These are phyloP conservation scores for Acer negundo DNA, from an alignment of 345 rosid species.

Conservation along the genomic window DNA sequence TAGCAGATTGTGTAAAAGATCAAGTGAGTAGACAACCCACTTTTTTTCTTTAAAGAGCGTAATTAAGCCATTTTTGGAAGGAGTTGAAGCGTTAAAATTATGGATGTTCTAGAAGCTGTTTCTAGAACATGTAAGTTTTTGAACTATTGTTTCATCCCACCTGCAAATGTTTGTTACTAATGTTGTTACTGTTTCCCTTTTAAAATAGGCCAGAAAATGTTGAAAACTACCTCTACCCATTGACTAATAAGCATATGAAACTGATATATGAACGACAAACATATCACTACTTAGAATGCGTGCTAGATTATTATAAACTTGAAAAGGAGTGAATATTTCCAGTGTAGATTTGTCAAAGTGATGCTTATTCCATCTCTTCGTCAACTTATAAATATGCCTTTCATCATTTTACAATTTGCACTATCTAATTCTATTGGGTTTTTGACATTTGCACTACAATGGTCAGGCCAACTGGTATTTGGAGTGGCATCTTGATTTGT, in stretches of 20 bases:
- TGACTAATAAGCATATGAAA: background rate
- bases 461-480: constrained; percentile 68
- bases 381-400: background rate
- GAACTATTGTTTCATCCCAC: too few species aligned
- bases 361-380: constrained; percentile 1
- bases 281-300: background rate
- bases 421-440: constrained; percentile 6
- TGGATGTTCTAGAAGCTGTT: background rate
- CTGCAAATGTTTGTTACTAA: too few species aligned
- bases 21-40: constrained; percentile 41
- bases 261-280: background rate
- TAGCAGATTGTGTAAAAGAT: constrained; percentile 49
- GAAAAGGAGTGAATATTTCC: background rate
- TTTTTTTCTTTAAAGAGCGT: background rate
- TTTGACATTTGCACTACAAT: background rate
- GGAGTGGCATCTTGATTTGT: constrained; percentile 82
- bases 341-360: background rate
- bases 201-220: too few species aligned
- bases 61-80: background rate
- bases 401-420: background rate
- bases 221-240: background rate
- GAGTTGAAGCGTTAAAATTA: background rate
- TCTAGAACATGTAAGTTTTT: background rate
- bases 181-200: too few species aligned
- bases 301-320: background rate